phyloP scores from a whole-genome alignment of 2,329 filamentous ascomycete genomes.

The Colletotrichum sp. region DNA sequence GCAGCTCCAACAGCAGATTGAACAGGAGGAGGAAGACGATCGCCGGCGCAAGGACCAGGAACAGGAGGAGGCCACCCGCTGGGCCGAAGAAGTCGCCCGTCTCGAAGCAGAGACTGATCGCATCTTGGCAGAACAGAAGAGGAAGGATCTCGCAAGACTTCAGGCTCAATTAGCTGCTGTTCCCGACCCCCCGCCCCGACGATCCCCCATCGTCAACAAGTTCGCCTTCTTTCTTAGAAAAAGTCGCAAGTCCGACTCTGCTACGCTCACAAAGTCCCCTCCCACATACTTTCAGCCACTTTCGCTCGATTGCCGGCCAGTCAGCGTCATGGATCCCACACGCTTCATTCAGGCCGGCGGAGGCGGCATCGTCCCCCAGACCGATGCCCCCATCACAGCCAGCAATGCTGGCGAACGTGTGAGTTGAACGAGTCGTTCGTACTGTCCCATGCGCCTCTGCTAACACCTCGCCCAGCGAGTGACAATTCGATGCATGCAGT shows the following conservation, averaged over 20 bases:
- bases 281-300: constrained; percentile 6
- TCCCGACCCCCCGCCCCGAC: constrained; percentile 37
- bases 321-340: constrained; percentile 13
- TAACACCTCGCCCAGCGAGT: constrained; percentile 61
- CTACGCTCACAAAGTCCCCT: constrained; percentile 20
- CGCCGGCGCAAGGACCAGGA: constrained; percentile 11
- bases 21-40: constrained; percentile 5
- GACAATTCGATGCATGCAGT: constrained; percentile 73
- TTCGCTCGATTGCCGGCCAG: constrained; percentile 5
- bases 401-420: constrained; percentile 81
- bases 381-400: constrained; percentile 80
- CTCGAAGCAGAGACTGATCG: constrained; percentile 54
- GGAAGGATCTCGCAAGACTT: constrained; percentile 51
- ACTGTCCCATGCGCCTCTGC: constrained; percentile 2
- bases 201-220: constrained; percentile 52
- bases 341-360: constrained; percentile 49
- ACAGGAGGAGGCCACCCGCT: constrained; percentile 32
- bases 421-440: constrained; percentile 35
- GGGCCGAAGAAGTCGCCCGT: constrained; percentile 44
- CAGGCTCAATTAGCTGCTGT: constrained; percentile 45
- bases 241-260: constrained; percentile 42
- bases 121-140: constrained; percentile 54
- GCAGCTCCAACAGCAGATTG: constrained; percentile 9
- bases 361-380: constrained; percentile 53
- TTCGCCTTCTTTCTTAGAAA: constrained; percentile 49